phyloP scores from a whole-genome alignment of 345 rosid species.

The Hibiscus syriacus region DNA sequence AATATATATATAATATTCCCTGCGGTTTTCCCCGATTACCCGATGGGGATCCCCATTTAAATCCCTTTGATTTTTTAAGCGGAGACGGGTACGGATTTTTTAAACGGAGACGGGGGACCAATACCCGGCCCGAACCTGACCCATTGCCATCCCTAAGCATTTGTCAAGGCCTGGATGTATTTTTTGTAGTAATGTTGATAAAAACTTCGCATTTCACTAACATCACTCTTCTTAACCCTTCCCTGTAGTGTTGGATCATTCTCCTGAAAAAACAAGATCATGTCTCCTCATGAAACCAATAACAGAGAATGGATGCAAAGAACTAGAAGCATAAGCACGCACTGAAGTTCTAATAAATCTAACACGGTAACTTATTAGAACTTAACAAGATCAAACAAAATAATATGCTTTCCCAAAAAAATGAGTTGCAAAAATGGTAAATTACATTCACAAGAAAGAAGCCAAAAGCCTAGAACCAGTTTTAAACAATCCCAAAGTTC shows the following conservation, averaged over 20 bases:
- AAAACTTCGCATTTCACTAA: constrained; percentile 86
- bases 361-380: neutral
- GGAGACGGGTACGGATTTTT: no score
- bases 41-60: no score
- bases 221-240: constrained; percentile 80
- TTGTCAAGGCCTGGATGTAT: no score
- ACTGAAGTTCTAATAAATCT: neutral
- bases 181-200: constrained; percentile 84
- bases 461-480: no score
- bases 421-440: neutral
- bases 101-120: no score
- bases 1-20: no score
- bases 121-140: no score
- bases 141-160: no score
- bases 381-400: neutral
- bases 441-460: neutral
- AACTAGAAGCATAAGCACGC: no score
- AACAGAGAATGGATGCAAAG: neutral
- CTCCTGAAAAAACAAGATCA: constrained; percentile 34
- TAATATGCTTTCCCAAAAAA: no score
- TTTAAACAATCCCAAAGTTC: neutral
- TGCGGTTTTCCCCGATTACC: no score
- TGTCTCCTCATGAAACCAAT: neutral
- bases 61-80: no score
- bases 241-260: constrained; percentile 84